phyloP scores from a whole-genome alignment of 2,329 filamentous ascomycete genomes.

The Penicillium sp. region DNA sequence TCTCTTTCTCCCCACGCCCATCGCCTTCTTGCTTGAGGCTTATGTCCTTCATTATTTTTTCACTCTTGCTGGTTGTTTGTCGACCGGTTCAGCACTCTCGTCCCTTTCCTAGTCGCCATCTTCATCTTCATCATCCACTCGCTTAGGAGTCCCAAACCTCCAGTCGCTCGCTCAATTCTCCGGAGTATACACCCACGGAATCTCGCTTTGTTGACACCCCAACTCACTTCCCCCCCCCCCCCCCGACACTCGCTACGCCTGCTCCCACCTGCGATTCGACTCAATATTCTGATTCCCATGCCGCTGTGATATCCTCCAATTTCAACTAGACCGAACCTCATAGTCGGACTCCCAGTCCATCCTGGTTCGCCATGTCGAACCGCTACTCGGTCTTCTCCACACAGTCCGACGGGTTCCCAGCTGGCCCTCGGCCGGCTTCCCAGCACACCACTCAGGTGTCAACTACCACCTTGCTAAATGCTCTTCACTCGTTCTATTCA shows the following conservation, averaged over 20 bases:
- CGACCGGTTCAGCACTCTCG: neutral
- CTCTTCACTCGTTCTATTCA: slow-evolving; percentile 86
- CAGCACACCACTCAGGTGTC: slow-evolving; percentile 81
- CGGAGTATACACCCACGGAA: slow-evolving; percentile 20
- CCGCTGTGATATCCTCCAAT: slow-evolving; percentile 1
- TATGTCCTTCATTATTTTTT: slow-evolving; percentile 16
- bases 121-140: slow-evolving; percentile 5
- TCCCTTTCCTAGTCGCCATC: neutral
- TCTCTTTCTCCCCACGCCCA: slow-evolving; percentile 13
- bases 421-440: slow-evolving; percentile 61
- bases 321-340: slow-evolving; percentile 12
- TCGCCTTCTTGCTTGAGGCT: slow-evolving; percentile 5
- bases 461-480: slow-evolving; percentile 89
- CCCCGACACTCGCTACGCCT: neutral
- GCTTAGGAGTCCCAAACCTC: slow-evolving; percentile 13
- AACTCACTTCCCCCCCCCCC: no score
- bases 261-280: slow-evolving; percentile 11
- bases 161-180: slow-evolving; percentile 28
- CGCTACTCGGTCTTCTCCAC: slow-evolving; percentile 68
- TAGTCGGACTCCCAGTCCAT: slow-evolving; percentile 13
- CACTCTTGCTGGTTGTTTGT: slow-evolving; percentile 4
- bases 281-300: neutral
- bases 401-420: slow-evolving; percentile 61
- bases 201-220: slow-evolving; percentile 21
- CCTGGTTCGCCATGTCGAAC: slow-evolving; percentile 59